phyloP scores from a whole-genome alignment of 2,329 filamentous ascomycete species.

The Aschersonia sp. region DNA sequence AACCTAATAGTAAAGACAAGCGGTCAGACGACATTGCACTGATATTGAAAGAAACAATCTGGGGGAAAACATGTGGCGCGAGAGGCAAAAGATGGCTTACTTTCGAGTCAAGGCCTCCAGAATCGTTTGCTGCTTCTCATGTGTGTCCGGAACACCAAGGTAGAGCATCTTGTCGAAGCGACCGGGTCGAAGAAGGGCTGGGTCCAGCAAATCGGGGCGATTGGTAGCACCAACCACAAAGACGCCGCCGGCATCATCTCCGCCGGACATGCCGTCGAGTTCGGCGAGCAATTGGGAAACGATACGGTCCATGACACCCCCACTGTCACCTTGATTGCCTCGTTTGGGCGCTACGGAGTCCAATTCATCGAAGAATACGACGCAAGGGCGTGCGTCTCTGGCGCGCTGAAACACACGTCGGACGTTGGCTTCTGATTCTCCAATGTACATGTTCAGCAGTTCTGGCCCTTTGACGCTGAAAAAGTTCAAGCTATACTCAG shows the following conservation, averaged over 20 bases:
- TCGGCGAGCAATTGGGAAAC: slow-evolving; percentile 90
- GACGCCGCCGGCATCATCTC: slow-evolving; percentile 72
- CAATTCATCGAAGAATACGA: slow-evolving; percentile 87
- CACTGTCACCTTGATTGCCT: slow-evolving; percentile 92
- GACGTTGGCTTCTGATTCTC: slow-evolving; percentile 85
- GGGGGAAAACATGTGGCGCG: not conserved
- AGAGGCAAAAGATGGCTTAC: slow-evolving; percentile 32
- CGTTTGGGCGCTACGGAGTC: slow-evolving; percentile 92
- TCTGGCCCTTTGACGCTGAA: slow-evolving; percentile 89
- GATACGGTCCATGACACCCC: slow-evolving; percentile 96
- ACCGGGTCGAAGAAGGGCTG: slow-evolving; percentile 74
- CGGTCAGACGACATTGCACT: no score
- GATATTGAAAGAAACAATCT: not conserved
- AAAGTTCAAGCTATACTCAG: slow-evolving; percentile 87
- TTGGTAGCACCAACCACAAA: slow-evolving; percentile 98
- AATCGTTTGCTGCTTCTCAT: slow-evolving; percentile 91
- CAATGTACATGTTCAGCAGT: slow-evolving; percentile 91
- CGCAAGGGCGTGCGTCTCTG: slow-evolving; percentile 71
- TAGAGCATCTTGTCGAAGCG: slow-evolving; percentile 99
- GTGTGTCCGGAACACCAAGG: slow-evolving; percentile 87
- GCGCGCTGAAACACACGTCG: slow-evolving; percentile 79
- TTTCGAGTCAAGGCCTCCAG: slow-evolving; percentile 89
- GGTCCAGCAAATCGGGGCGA: slow-evolving; percentile 81
- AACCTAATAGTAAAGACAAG: slow-evolving; percentile 41
- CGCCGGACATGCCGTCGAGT: slow-evolving; percentile 93